Conservation (phyloP, 2,329 filamentous ascomycete species). For the Calonectria honghensis region DNA sequence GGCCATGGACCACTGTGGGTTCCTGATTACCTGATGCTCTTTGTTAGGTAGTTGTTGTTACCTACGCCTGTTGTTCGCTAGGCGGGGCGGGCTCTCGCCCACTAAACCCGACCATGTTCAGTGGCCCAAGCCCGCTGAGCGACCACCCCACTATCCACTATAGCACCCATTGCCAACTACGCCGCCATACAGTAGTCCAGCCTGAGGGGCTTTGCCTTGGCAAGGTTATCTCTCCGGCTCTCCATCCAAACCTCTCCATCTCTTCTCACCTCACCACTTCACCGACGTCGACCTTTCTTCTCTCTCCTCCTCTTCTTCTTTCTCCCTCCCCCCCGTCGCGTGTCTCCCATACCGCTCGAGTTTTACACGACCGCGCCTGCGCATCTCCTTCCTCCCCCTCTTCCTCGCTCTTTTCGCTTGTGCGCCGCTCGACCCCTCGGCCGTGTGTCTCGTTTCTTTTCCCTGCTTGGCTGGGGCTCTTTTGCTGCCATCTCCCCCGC, state of each 20-base stretch:
- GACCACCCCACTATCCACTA: slow-evolving; percentile 34
- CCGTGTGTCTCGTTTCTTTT: slow-evolving; percentile 41
- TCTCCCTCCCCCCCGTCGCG: slow-evolving; percentile 32
- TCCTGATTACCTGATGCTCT: slow-evolving; percentile 13
- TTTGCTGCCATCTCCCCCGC: slow-evolving; percentile 56
- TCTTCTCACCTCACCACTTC: slow-evolving; percentile 53
- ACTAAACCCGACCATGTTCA: slow-evolving; percentile 34
- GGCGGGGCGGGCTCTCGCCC: slow-evolving; percentile 24
- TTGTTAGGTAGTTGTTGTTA: slow-evolving; percentile 19
- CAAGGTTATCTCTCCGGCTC: slow-evolving; percentile 44
- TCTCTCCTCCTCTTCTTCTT: slow-evolving; percentile 42
- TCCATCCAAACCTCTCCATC: slow-evolving; percentile 49
- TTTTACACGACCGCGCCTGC: slow-evolving; percentile 11
- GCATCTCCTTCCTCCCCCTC: slow-evolving; percentile 25
- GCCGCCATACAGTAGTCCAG: slow-evolving; percentile 23
- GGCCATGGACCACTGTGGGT: slow-evolving; percentile 28
- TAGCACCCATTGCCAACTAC: slow-evolving; percentile 23
- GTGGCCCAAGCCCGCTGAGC: slow-evolving; percentile 20
- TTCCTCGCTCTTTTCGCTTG: slow-evolving; percentile 37
- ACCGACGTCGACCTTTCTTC: slow-evolving; percentile 54
- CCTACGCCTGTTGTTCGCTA: slow-evolving; percentile 20
- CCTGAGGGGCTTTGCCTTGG: slow-evolving; percentile 43
- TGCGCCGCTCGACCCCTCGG: slow-evolving; percentile 50
- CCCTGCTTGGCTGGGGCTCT: slow-evolving; percentile 52
- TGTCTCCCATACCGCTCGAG: slow-evolving; percentile 41